Percentiles rank a stretch among this genome's conserved stretches.
Evolutionary conservation across 441 rosid genomes (phyloP).

Genomic region (Kokia cookei): DNA sequence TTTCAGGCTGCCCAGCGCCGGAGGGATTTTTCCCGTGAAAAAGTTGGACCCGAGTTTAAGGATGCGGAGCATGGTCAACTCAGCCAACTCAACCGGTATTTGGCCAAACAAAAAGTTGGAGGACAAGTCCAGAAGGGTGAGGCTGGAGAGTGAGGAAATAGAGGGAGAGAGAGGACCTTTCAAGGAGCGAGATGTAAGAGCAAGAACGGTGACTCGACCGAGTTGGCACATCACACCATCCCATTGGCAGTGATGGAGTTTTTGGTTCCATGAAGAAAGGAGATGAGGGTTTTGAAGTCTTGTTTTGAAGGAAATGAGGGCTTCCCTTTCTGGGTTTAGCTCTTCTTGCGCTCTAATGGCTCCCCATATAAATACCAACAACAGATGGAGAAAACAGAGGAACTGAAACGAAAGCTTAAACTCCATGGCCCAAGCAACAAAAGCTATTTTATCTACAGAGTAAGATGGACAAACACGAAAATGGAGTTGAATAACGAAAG

Average conservation of each 20-base stretch:
- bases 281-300: constrained; percentile 31
- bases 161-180: constrained; percentile 41
- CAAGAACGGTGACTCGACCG: constrained; percentile 46
- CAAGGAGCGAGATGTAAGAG: constrained; percentile 36
- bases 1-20: constrained; percentile 36
- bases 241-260: constrained; percentile 54
- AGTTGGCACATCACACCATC: constrained; percentile 53
- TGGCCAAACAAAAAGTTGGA: constrained; percentile 42
- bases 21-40: constrained; percentile 47
- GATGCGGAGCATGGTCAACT: constrained; percentile 31
- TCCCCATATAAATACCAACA: neutral
- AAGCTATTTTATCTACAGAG: neutral
- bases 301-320: constrained; percentile 42
- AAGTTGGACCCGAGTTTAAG: constrained; percentile 48
- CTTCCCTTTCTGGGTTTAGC: constrained; percentile 26
- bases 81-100: constrained; percentile 38
- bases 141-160: constrained; percentile 46
- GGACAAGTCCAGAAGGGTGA: constrained; percentile 58
- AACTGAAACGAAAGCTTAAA: constrained; percentile 9
- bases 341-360: constrained; percentile 16
- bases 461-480: neutral
- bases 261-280: constrained; percentile 61
- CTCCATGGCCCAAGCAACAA: constrained; percentile 18
- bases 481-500: neutral
- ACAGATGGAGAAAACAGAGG: constrained; percentile 2